Evolutionary conservation across 2,329 filamentous ascomycete species (phyloP), one percentile per base, ranked within the genome.

Genomic region (Beauveria australis): DNA sequence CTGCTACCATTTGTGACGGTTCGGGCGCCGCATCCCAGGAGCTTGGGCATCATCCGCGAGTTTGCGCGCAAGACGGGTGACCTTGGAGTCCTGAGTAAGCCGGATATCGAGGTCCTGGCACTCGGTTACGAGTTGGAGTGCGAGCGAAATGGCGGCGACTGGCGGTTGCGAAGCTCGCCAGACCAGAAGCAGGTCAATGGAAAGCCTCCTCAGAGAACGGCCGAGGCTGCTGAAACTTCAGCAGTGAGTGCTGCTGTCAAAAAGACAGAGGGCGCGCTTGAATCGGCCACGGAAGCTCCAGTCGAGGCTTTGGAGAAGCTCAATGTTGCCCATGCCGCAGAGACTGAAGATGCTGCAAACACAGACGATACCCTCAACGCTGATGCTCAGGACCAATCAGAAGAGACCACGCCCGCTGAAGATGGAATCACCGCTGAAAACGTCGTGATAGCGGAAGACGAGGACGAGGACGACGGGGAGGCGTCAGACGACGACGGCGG

Each of bases 101-200:
- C 92, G 1, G 94, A 99, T 85, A 78, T 97, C 63, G 89, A 95
- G 66, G 82, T 99, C 46, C 78, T 97, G 69, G 94, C 93, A 9
- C 78, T 99, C 60, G 89, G 91, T 1, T 97, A 97, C 72, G 94
- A 99, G 72, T 72, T 97, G n/a, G 93, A 97, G 68, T 89, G 90
- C 68, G 92, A 97, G 77, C 80, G 87, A 62, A 95, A 96, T 71
- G 85, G 87, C n/a, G 92, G 92, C 2, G 87, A 96, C 71, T 96
- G 91, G 89, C 83, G 92, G 62, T 70, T 97, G 72, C 81, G 92
- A 63, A 89, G 83, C 61, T 81, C 83, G 3, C 93, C 93, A 0
- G 89, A 87, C 1, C 92, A 96, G 72, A 92, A 92, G 73, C 73
- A 82, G 1, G 70, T 92, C 60, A 93, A 93, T 70, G 89, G 89